Base-by-base conservation (phyloP, 371 early-diverging fungal species). In the Encephalitozoon hellem region DNA sequence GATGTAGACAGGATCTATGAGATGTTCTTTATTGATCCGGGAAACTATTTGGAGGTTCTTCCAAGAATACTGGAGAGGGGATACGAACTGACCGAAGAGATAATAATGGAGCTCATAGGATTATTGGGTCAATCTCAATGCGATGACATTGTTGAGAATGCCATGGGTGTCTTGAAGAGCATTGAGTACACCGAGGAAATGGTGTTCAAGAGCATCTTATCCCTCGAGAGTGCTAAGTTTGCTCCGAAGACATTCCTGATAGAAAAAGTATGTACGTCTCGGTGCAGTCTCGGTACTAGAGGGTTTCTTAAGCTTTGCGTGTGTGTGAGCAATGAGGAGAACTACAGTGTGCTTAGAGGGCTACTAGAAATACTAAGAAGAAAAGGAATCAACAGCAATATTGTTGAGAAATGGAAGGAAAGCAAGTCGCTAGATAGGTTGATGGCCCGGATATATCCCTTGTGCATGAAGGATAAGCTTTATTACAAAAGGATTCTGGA, bases 21-120 rank as follows among this genome's bases (percentile, higher is more conserved):
- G 8, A 69, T 69, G 69, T 69, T 69, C 41, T 69, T 49, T 32
- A 26, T 69, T 5, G 69, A 69, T 21, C 69, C 69, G 1, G 11
- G 18, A 34, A 34, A 26, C 5, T 69, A 52, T 25, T 26, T 69
- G 21, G 69, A 69, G 23, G 15, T 69, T 38, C 38, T 69, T 2
- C 69, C 69, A 1, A 51, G 52, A 18, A 45, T 69, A 15, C 4
- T 49, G 39, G 69, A 49, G 21, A 47, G 45, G 18, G 67, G 67
- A 12, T 69, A 69, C 23, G 53, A 69, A 52, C 45, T 39, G 38
- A 18, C 45, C 0, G 39, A 18, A 23, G 49, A n/a, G 3, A 28
- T 69, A 34, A 11, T 32, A 12, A 28, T 49, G 25, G 69, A 69
- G 38, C 69, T 69, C 21, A 52, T 52, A 49, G 18, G 34, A 8